Conservation (phyloP, 2,329 filamentous ascomycete genomes). For the Xylogone sp. region DNA sequence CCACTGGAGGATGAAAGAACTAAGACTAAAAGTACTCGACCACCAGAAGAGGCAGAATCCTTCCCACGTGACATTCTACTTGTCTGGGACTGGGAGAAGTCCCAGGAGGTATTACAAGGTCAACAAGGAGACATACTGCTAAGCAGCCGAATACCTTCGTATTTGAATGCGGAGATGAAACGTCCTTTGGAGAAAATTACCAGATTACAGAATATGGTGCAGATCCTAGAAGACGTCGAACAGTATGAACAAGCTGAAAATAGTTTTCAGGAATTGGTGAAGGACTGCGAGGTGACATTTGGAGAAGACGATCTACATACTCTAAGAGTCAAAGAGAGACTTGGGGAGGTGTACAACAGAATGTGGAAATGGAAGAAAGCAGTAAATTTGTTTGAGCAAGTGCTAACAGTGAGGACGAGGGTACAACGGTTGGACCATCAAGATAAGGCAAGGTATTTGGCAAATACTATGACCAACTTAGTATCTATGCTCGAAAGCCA, state of each 20-base stretch:
- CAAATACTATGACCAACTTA: too few species aligned
- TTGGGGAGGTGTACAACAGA: too few species aligned
- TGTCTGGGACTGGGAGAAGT: not conserved
- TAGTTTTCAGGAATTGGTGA: conserved; percentile 10
- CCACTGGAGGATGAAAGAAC: not conserved
- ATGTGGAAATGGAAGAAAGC: too few species aligned
- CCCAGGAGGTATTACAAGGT: not conserved
- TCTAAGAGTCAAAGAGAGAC: too few species aligned
- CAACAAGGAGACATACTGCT: not conserved
- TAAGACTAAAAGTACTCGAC: conserved; percentile 1
- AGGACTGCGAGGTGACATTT: conserved; percentile 7
- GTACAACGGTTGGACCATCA: too few species aligned
- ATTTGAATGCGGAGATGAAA: conserved; percentile 21
- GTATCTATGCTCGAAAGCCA: too few species aligned
- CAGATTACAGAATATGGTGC: conserved; percentile 7
- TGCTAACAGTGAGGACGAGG: too few species aligned
- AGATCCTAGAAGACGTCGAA: conserved; percentile 8
- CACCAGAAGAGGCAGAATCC: not conserved
- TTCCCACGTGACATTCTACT: not conserved
- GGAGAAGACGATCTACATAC: conserved; percentile 2
- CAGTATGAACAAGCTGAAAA: conserved; percentile 8
- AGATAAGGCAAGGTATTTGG: too few species aligned
- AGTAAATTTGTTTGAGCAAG: too few species aligned
- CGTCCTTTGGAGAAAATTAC: conserved; percentile 3
- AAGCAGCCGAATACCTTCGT: not conserved